A percentile compares a stretch with the other conserved stretches of the same genome.
Evolutionary conservation across 257 asterid species (phyloP).

Genomic region (Capsicum baccatum): DNA sequence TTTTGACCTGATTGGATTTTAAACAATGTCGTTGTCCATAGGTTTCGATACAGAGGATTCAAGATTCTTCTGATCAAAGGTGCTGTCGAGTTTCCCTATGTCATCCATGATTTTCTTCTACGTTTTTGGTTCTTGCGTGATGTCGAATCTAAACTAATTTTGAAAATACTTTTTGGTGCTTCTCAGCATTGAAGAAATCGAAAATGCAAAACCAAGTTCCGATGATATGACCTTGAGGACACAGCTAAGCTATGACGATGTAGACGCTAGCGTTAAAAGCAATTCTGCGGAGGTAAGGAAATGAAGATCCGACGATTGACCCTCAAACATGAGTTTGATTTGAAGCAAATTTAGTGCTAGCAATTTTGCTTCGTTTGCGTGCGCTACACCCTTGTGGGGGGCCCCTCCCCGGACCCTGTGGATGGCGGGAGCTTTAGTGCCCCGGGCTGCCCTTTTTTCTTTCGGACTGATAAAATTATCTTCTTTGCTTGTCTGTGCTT

Average conservation of each 20-base stretch:
- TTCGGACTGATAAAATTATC: not conserved
- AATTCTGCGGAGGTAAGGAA: conserved; percentile 52
- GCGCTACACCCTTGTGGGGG: no score
- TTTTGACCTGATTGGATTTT: conserved; percentile 28
- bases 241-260: conserved; percentile 53
- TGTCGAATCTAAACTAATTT: conserved; percentile 26
- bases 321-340: not conserved
- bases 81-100: conserved; percentile 32
- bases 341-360: not conserved
- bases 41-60: conserved; percentile 85
- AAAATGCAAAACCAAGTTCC: conserved; percentile 47
- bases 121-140: not conserved
- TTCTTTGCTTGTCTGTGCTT: not conserved
- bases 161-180: not conserved
- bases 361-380: not conserved
- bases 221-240: conserved; percentile 70
- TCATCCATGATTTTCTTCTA: not conserved
- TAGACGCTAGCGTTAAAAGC: conserved; percentile 44
- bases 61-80: conserved; percentile 74
- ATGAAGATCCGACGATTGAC: not conserved
- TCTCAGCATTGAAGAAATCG: conserved; percentile 69
- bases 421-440: no score
- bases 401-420: no score
- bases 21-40: conserved; percentile 31
- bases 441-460: no score